Conservation (phyloP, 345 rosid species). For the Chamaenerion angustifolium region DNA sequence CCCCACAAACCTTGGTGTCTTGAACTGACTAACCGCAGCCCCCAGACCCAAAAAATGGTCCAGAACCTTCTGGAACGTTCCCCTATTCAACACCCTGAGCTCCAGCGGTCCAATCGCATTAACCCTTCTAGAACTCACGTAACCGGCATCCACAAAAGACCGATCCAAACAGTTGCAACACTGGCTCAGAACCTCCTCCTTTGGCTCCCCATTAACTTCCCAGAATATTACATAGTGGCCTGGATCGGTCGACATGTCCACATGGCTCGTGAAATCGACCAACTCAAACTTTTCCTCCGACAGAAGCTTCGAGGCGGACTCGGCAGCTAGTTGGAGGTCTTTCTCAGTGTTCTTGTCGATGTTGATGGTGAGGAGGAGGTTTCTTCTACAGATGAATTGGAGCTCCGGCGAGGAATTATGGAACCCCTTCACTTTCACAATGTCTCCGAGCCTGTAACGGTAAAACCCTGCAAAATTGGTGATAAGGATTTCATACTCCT, state of each 20-base stretch:
- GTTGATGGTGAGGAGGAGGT: constrained; percentile 61
- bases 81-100: constrained; percentile 47
- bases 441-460: constrained; percentile 83
- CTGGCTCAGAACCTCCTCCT: constrained; percentile 42
- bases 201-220: constrained; percentile 60
- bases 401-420: constrained; percentile 79
- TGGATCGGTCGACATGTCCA: constrained; percentile 58
- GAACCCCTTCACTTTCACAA: constrained; percentile 61
- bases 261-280: constrained; percentile 70
- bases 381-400: constrained; percentile 68
- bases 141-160: constrained; percentile 67
- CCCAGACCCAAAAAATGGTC: constrained; percentile 68
- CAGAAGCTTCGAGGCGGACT: constrained; percentile 46
- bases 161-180: constrained; percentile 70
- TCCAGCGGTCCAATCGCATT: constrained; percentile 69
- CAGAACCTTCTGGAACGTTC: constrained; percentile 62
- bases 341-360: constrained; percentile 89
- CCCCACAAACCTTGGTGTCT: constrained; percentile 71
- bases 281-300: constrained; percentile 56
- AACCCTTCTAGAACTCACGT: constrained; percentile 55
- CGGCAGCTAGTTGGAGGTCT: constrained; percentile 73
- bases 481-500: constrained; percentile 78
- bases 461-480: constrained; percentile 86
- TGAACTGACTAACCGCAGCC: constrained; percentile 66
- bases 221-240: constrained; percentile 82